These are phyloP conservation scores for Zychaea mexicana DNA, from an alignment of 371 early-diverging fungal genomes.

Conservation along the genomic window DNA sequence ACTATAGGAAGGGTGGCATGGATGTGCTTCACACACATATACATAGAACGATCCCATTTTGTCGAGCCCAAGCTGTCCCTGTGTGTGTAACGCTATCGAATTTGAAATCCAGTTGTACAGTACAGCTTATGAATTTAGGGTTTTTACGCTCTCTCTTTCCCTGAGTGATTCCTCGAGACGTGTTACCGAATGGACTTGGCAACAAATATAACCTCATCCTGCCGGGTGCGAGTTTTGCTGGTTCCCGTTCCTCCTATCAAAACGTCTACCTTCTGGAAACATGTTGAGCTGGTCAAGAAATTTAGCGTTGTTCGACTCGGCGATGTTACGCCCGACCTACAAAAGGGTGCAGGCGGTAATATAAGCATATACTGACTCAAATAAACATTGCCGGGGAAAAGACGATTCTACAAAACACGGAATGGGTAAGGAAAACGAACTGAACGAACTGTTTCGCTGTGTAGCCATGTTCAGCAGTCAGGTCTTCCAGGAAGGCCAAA, in stretches of 20 bases:
- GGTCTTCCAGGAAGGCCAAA: constrained; percentile 72
- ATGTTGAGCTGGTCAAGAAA: constrained; percentile 65
- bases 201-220: constrained; percentile 56
- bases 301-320: constrained; percentile 56
- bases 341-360: constrained; percentile 51
- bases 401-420: too few species aligned
- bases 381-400: too few species aligned
- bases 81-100: not conserved
- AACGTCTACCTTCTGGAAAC: constrained; percentile 63
- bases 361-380: too few species aligned
- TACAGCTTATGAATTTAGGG: too few species aligned
- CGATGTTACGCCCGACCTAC: constrained; percentile 63
- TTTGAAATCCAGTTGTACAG: not conserved
- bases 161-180: not conserved
- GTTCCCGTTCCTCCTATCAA: constrained; percentile 79
- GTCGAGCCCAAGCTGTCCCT: too few species aligned
- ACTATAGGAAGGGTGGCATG: too few species aligned
- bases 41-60: too few species aligned
- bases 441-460: not conserved
- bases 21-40: too few species aligned
- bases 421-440: too few species aligned
- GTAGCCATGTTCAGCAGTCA: constrained; percentile 60
- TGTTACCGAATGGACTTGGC: constrained; percentile 43
- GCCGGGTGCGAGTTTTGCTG: constrained; percentile 70
- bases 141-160: not conserved